phyloP scores from a whole-genome alignment of 139 green algal species.

The Chlamydomonas incerta region DNA sequence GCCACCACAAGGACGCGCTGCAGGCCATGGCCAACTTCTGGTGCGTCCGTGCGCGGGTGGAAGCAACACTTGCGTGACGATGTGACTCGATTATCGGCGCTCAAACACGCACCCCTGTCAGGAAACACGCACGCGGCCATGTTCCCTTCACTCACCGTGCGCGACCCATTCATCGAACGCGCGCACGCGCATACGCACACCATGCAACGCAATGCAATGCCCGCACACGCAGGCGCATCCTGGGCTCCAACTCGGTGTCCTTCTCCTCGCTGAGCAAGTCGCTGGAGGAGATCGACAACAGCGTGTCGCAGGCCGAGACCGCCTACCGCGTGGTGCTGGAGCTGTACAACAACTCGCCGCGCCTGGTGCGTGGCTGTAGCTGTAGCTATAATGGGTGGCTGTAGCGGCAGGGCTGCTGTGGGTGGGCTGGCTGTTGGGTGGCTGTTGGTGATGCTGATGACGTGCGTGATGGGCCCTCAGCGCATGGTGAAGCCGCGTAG shows the following conservation, averaged over 20 bases:
- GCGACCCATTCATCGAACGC: neutral
- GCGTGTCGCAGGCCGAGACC: slow-evolving; percentile 4
- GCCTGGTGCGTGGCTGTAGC: neutral
- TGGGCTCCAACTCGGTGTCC: slow-evolving; percentile 18
- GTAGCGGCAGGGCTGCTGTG: too few relatives aligned
- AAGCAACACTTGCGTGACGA: too few relatives aligned
- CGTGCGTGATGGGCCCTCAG: too few relatives aligned
- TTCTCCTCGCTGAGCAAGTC: slow-evolving; percentile 26
- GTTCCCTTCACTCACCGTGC: too few relatives aligned
- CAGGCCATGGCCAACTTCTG: slow-evolving; percentile 41
- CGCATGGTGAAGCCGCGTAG: too few relatives aligned
- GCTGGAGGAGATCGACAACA: slow-evolving; percentile 25
- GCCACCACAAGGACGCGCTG: slow-evolving; percentile 33
- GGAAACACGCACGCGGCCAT: too few relatives aligned
- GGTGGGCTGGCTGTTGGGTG: too few relatives aligned
- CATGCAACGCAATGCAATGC: neutral
- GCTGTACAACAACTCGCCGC: slow-evolving; percentile 19
- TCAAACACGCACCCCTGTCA: too few relatives aligned
- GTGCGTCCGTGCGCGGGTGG: neutral
- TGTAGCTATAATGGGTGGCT: too few relatives aligned
- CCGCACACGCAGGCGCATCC: slow-evolving; percentile 8
- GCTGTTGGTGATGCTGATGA: too few relatives aligned
- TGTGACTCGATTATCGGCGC: too few relatives aligned
- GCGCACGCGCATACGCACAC: neutral
- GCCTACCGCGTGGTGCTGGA: slow-evolving; percentile 24